Evolutionary conservation across 2,329 filamentous ascomycete genomes (phyloP), one percentile per base, ranked within the genome.

Genomic region (Colletotrichum theobromicola): DNA sequence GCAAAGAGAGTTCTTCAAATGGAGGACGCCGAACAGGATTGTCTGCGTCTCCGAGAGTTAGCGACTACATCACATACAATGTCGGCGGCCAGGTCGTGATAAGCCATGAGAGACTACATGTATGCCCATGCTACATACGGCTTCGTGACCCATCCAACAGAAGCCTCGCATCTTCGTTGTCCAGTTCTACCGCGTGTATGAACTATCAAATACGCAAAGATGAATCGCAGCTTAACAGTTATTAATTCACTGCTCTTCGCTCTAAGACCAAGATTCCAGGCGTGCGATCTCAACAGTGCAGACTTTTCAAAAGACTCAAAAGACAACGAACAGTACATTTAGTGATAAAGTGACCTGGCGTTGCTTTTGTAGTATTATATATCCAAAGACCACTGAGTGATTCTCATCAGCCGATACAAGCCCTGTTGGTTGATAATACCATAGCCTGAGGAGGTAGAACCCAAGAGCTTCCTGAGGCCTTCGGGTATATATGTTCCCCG

Each of bases 291-390:
- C 37, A 16, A 21, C 37, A 46, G 9, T 2, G 0, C 15, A 10
- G 9, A 12, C 6, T 9, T 12, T 21, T 46, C 18, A 16, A 9
- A 46, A 46, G 37, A 5, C 37, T 0, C 9, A 8, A n/a, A 42
- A 46, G 6, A n/a, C n/a, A 9, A 46, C 3, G 18, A 16, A 4
- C 4, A 18, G 8, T 9, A 8, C 12, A 10, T n/a, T 46, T 21
- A 5, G 18, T 2, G 18, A 21, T 1, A 5, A 4, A 10, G 37
- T 12, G 9, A 1, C n/a, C 4, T 7, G 2, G 18, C 37, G 18
- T 46, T 3, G n/a, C 0, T 2, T 46, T 42, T 42, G 3, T 18
- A 42, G 37, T n/a, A 18, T 10, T 6, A n/a, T 42, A 42, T 42
- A 12, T 42, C 37, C 3, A 42, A 42, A 32, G 9, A 32, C 30